Evolutionary conservation across 1,284 basidiomycete genomes (phyloP), one percentile per base, ranked within the genome.

Genomic region (Calocybe gambosa): DNA sequence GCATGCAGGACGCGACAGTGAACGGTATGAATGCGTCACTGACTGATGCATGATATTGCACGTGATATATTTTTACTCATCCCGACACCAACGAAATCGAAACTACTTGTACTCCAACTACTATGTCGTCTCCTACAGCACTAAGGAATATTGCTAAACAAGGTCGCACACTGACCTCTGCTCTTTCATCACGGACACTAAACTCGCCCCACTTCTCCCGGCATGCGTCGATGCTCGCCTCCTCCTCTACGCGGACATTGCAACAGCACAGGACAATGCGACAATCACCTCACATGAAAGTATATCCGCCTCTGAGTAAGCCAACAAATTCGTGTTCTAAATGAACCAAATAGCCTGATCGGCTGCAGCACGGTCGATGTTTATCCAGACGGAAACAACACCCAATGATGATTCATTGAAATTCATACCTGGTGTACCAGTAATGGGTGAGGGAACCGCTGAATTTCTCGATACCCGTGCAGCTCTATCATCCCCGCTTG

Each of bases 401-500:
- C 95, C 95, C 1, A 99, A 99, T 65, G 91, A 94, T 38, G 93
- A 97, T 62, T 96, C 94, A 6, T 78, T 99, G 52, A 99, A 99
- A 68, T 99, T 99, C 69, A 93, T 99, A 46, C 96, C 95, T 0
- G 95, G 95, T 0, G 78, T 87, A 10, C 66, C 82, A 33, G 93
- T 99, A 28, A 93, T 96, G 84, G 78, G 80, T 37, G 78, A 80
- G 35, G 89, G 90, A 37, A 90, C 88, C 0, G 90, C 93, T 20
- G 95, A 99, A 66, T 98, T 99, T 65, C 81, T 96, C 46, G 93
- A 97, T 64, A 87, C 86, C 2, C 83, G 84, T 31, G 73, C 88
- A 1, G 85, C 93, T 0, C 77, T 95, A 37, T 68, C 74, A 13
- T 98, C 95, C 0, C 94, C 95, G 0, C 78, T 99, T 12, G 95